phyloP scores from a whole-genome alignment of 495 filamentous ascomycete species.

The Penicillium ucsense region DNA sequence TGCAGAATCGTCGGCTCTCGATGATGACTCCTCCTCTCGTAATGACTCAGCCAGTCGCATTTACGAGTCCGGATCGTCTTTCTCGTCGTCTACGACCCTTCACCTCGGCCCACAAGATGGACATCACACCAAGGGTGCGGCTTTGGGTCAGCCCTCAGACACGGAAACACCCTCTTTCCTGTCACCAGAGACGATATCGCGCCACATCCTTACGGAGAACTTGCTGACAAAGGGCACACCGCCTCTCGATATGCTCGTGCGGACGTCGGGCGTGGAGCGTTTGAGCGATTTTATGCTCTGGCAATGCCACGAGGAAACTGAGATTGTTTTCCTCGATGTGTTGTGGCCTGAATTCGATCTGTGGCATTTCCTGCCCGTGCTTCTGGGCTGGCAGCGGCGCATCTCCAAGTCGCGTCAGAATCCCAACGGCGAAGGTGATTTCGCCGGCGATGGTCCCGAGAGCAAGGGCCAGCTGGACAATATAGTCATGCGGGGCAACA shows the following conservation, averaged over 20 bases:
- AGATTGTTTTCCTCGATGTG: constrained; percentile 84
- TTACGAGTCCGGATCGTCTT: constrained; percentile 48
- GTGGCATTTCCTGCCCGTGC: constrained; percentile 85
- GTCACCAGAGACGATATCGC: constrained; percentile 81
- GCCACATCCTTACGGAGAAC: constrained; percentile 65
- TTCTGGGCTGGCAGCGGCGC: constrained; percentile 84
- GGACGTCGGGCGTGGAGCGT: constrained; percentile 85
- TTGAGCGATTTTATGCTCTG: constrained; percentile 97
- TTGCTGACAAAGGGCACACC: constrained; percentile 78
- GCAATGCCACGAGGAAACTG: constrained; percentile 88
- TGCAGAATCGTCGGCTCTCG: constrained; percentile 21
- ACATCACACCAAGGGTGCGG: constrained; percentile 17
- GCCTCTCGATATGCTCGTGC: constrained; percentile 78
- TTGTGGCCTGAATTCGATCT: constrained; percentile 96
- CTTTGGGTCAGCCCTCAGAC: constrained; percentile 13
- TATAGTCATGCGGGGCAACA: constrained; percentile 12
- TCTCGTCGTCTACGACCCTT: constrained; percentile 46
- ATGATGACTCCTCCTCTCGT: constrained; percentile 21
- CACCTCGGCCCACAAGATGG: constrained; percentile 29
- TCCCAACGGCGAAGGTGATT: constrained; percentile 34
- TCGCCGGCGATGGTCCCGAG: constrained; percentile 26
- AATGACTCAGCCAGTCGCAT: constrained; percentile 21
- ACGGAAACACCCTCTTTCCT: constrained; percentile 18
- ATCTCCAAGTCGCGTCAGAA: constrained; percentile 36
- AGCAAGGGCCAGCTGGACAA: constrained; percentile 18